Percentiles rank a stretch among this genome's conserved stretches.
phyloP scores from a whole-genome alignment of 139 green algal species.

The Pycnococcus provasolii region DNA sequence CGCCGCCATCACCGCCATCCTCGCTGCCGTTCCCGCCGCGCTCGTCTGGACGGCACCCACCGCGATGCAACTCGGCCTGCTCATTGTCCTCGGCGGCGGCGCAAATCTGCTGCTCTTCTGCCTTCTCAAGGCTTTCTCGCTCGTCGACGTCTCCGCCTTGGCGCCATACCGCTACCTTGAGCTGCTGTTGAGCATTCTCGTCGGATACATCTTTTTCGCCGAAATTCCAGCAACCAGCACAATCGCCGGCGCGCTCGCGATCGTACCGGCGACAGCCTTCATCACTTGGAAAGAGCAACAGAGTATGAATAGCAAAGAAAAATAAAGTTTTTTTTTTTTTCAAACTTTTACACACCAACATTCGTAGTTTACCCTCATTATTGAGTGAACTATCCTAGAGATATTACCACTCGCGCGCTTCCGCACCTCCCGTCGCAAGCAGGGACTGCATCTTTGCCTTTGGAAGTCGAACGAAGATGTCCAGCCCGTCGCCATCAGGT shows the following conservation, averaged over 20 bases:
- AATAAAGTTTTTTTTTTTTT: too few relatives aligned
- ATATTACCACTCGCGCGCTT: too few relatives aligned
- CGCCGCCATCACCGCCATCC: constrained; percentile 12
- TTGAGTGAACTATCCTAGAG: too few relatives aligned
- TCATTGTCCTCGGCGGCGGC: constrained; percentile 7
- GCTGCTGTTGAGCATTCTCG: constrained; percentile 1
- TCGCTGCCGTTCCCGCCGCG: not conserved
- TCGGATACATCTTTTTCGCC: constrained; percentile 12
- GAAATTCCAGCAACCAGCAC: constrained; percentile 9
- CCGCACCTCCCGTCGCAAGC: too few relatives aligned
- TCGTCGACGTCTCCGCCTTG: constrained; percentile 18
- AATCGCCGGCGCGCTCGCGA: constrained; percentile 9
- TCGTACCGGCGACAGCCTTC: constrained; percentile 17
- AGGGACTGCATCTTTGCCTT: too few relatives aligned
- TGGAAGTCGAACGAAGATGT: too few relatives aligned
- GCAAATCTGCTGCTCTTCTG: constrained; percentile 23
- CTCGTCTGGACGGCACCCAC: constrained; percentile 12
- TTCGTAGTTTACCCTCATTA: too few relatives aligned
- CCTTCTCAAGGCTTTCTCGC: constrained; percentile 17
- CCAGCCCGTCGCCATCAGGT: too few relatives aligned
- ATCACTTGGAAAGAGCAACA: constrained; percentile 17
- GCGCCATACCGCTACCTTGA: constrained; percentile 22
- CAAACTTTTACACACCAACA: too few relatives aligned
- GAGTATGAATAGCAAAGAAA: not conserved
- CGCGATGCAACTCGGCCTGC: not conserved